Percentiles rank a stretch among this genome's conserved stretches.
Conservation (phyloP, 257 asterid genomes). For the Solanum commersonii region DNA sequence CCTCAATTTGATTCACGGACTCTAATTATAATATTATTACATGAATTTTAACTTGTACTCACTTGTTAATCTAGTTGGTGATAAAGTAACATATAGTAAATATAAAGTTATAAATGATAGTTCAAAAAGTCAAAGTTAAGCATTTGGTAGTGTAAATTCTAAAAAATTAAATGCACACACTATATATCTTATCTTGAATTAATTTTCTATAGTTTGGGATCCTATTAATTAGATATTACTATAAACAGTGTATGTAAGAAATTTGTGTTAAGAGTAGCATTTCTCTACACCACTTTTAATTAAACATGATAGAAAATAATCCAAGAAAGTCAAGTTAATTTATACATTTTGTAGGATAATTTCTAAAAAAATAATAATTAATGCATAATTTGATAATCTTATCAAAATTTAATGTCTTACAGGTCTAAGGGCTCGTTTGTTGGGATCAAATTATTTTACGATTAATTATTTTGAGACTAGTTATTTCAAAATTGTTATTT, state of each 20-base stretch:
- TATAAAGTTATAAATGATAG: not conserved
- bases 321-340: not conserved
- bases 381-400: no score
- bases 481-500: no score
- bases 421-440: no score
- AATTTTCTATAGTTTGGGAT: not conserved
- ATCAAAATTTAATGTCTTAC: no score
- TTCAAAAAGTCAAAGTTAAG: not conserved
- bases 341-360: not conserved
- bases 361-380: no score
- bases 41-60: not conserved
- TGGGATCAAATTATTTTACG: no score
- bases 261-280: not conserved
- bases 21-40: no score
- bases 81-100: no score
- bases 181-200: not conserved
- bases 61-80: not conserved
- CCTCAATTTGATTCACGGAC: no score
- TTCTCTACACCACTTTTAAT: not conserved
- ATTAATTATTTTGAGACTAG: no score
- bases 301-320: not conserved
- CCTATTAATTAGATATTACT: not conserved
- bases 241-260: not conserved
- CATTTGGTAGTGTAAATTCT: not conserved
- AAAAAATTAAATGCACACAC: not conserved